phyloP scores from a whole-genome alignment of 768 basidiomycete genomes.

The Strobilomyces confusus region DNA sequence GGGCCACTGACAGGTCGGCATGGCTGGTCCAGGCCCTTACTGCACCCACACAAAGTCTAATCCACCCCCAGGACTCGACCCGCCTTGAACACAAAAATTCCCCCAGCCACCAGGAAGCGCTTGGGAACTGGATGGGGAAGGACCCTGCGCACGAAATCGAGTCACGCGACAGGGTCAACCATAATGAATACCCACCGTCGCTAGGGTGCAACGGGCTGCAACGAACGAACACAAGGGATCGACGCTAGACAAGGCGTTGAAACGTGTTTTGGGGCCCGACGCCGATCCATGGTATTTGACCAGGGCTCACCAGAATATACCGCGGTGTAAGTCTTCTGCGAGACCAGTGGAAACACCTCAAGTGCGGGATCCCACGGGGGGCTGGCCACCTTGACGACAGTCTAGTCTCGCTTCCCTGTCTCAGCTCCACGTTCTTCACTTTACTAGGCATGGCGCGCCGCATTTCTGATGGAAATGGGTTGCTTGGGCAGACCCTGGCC shows the following conservation, averaged over 20 bases:
- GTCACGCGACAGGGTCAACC: background rate
- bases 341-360: background rate
- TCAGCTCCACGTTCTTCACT: background rate
- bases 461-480: background rate
- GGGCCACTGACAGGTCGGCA: too few species aligned
- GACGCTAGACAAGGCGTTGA: too few species aligned
- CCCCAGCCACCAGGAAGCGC: too few species aligned
- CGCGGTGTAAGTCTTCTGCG: background rate
- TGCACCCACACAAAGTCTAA: constrained; percentile 1
- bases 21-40: too few species aligned
- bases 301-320: too few species aligned
- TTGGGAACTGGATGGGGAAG: background rate
- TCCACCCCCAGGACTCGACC: background rate
- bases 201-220: too few species aligned
- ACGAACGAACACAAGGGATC: too few species aligned
- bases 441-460: background rate
- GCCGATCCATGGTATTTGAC: background rate
- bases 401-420: background rate
- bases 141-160: background rate
- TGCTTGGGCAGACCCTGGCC: background rate
- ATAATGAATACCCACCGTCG: too few species aligned
- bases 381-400: background rate
- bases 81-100: background rate
- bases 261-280: background rate
- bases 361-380: background rate